Evolutionary conservation across 805 yeast genomes (phyloP).

Genomic region (Monosporozyma siamensis): DNA sequence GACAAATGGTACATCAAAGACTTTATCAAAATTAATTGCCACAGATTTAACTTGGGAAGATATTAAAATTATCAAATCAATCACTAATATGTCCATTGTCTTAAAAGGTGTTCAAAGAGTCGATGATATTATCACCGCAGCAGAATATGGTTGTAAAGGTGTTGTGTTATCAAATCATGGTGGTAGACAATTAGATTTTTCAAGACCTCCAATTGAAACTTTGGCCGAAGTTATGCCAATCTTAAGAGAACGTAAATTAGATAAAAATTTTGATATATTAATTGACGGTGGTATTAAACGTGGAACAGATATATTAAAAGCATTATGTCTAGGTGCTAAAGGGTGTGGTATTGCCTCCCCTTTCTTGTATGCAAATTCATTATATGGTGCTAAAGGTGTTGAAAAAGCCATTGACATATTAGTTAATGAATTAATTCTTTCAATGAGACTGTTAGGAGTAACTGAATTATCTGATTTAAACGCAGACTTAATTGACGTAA

Average conservation of each 20-base stretch:
- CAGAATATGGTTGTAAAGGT: slow-evolving; percentile 62
- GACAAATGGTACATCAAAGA: slow-evolving; percentile 81
- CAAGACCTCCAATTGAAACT: slow-evolving; percentile 67
- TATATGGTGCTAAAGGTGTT: slow-evolving; percentile 59
- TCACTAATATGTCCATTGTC: slow-evolving; percentile 57
- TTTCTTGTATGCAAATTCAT: slow-evolving; percentile 51
- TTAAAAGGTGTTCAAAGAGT: slow-evolving; percentile 80
- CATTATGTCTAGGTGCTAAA: slow-evolving; percentile 59
- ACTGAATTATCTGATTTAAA: too few species aligned
- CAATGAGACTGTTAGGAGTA: too few species aligned
- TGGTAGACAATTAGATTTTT: slow-evolving; percentile 77
- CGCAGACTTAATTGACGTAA: too few species aligned
- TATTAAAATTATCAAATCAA: slow-evolving; percentile 42
- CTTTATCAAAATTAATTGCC: slow-evolving; percentile 79
- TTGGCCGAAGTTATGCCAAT: slow-evolving; percentile 59
- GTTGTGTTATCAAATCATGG: slow-evolving; percentile 86
- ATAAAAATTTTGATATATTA: slow-evolving; percentile 46
- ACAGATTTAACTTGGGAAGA: slow-evolving; percentile 59
- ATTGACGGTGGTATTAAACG: slow-evolving; percentile 64
- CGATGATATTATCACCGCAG: slow-evolving; percentile 69
- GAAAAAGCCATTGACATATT: slow-evolving; percentile 50
- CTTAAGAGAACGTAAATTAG: slow-evolving; percentile 37
- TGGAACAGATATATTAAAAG: slow-evolving; percentile 58
- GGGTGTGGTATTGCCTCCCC: slow-evolving; percentile 68
- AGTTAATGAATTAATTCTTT: slow-evolving; percentile 64